Evolutionary conservation across 2,329 filamentous ascomycete species (phyloP).

Genomic region (Trichoderma harzianum): DNA sequence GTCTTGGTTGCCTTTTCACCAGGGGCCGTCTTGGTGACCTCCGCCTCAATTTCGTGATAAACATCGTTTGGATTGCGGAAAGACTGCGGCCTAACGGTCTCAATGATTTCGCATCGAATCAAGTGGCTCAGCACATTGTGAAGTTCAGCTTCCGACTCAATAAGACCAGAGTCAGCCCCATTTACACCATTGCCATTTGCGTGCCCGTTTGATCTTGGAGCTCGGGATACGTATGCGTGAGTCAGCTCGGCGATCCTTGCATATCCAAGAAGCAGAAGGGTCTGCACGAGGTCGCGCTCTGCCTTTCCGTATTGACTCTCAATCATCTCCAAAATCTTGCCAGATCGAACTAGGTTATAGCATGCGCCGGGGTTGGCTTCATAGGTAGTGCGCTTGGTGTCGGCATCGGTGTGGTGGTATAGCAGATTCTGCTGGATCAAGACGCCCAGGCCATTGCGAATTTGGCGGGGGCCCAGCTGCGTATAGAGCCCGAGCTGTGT

Average conservation of each 20-base stretch:
- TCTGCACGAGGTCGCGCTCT: conserved; percentile 71
- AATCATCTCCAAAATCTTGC: conserved; percentile 75
- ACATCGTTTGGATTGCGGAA: conserved; percentile 61
- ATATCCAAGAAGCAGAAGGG: conserved; percentile 73
- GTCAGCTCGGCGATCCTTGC: conserved; percentile 67
- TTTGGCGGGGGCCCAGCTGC: conserved; percentile 67
- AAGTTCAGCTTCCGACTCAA: conserved; percentile 47
- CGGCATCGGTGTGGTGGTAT: conserved; percentile 64
- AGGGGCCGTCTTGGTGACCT: conserved; percentile 50
- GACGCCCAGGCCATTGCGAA: conserved; percentile 77
- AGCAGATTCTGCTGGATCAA: conserved; percentile 87
- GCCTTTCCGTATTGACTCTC: conserved; percentile 70
- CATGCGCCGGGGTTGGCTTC: conserved; percentile 77
- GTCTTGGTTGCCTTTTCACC: conserved; percentile 54
- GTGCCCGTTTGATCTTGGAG: conserved; percentile 34
- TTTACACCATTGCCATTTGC: conserved; percentile 19
- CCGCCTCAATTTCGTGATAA: conserved; percentile 58
- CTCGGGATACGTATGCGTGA: conserved; percentile 54
- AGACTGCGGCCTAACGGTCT: conserved; percentile 56
- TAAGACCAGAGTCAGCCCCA: conserved; percentile 30
- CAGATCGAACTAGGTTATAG: conserved; percentile 77
- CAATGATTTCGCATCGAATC: conserved; percentile 64
- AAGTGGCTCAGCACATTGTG: conserved; percentile 51
- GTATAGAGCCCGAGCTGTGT: conserved; percentile 68
- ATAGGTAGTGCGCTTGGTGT: conserved; percentile 68